A percentile compares a stretch with the other conserved stretches of the same genome.
Evolutionary conservation across 768 basidiomycete genomes (phyloP).

Genomic region (Tephrocybe sp.): DNA sequence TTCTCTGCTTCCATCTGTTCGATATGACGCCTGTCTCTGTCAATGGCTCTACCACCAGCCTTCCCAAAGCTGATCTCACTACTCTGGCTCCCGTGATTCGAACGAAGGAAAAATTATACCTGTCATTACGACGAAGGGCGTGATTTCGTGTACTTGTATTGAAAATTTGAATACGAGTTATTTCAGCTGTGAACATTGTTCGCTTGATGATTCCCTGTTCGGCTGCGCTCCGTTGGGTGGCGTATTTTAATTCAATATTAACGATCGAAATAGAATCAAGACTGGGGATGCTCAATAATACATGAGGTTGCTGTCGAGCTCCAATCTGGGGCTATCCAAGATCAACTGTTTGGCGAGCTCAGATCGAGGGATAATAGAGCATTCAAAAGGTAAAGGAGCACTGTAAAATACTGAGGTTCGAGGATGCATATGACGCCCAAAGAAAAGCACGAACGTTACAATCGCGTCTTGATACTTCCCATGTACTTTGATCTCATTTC

Average conservation of each 20-base stretch:
- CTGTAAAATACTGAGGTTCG: neutral
- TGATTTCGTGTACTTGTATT: too few species aligned
- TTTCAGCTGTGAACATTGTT: too few species aligned
- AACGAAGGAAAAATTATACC: neutral
- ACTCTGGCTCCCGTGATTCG: conserved; percentile 4
- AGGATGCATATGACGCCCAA: neutral
- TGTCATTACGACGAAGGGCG: neutral
- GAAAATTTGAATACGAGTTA: too few species aligned
- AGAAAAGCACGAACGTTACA: neutral
- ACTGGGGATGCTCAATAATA: neutral
- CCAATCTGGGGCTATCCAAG: neutral
- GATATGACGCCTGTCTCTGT: conserved; percentile 5
- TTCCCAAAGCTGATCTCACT: conserved; percentile 4
- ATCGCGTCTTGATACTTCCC: neutral
- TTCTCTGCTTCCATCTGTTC: conserved; percentile 6
- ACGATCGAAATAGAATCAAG: too few species aligned
- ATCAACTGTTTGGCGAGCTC: conserved; percentile 12
- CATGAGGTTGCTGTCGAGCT: neutral
- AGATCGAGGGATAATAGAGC: conserved; percentile 22
- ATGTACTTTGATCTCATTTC: neutral
- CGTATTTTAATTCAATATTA: too few species aligned
- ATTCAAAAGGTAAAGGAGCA: conserved; percentile 20
- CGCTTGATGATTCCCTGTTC: too few species aligned
- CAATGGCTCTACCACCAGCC: conserved; percentile 2
- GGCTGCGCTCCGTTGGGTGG: neutral